Evolutionary conservation across 192 early-diverging fungal genomes (phyloP).

Genomic region (Umbelopsis ramanniana): DNA sequence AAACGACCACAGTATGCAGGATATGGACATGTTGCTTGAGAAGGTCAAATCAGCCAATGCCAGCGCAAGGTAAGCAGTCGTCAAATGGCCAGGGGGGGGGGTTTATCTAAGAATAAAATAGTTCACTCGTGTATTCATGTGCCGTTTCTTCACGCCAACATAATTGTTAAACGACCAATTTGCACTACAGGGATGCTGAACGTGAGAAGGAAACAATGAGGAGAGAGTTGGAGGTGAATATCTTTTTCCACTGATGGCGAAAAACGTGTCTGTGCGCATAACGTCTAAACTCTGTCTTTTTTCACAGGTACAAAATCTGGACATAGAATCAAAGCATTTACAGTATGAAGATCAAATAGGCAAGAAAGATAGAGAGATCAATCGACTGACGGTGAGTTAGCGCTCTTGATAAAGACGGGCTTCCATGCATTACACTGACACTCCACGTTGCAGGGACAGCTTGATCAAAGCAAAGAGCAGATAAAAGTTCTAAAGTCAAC

Average conservation of each 20-base stretch:
- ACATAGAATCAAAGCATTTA: neutral
- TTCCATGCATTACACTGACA: too few species aligned
- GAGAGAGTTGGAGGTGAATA: neutral
- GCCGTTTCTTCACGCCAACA: too few species aligned
- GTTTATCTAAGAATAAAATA: too few species aligned
- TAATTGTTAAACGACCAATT: too few species aligned
- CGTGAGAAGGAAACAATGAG: neutral
- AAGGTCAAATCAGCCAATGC: constrained; percentile 32
- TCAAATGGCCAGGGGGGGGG: too few species aligned
- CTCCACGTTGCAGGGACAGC: too few species aligned
- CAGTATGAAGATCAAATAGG: neutral
- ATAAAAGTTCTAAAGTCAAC: constrained; percentile 35
- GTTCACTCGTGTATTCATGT: too few species aligned
- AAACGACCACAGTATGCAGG: constrained; percentile 24
- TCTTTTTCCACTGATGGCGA: neutral
- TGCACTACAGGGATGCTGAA: neutral
- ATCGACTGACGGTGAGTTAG: neutral
- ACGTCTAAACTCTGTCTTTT: neutral
- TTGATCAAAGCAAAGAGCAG: constrained; percentile 32
- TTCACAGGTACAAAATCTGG: neutral
- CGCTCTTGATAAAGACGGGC: too few species aligned
- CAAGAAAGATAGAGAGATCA: neutral
- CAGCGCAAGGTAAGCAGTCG: constrained; percentile 28
- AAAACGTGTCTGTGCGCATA: neutral
- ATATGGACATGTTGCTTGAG: constrained; percentile 39